Base-by-base conservation (phyloP, 345 rosid species). In the Kernera saxatilis region DNA sequence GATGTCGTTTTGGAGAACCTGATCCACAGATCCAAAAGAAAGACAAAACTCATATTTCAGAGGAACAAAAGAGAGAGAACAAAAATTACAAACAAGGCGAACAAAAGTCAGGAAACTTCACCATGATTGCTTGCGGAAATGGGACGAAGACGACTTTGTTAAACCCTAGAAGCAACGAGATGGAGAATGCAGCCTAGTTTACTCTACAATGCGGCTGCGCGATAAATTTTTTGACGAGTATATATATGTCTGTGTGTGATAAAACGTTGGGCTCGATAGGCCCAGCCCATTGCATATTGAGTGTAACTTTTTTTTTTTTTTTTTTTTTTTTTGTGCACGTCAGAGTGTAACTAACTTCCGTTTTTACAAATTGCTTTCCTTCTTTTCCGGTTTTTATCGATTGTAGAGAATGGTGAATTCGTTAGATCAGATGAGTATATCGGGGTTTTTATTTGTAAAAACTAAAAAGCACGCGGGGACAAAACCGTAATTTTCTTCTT, bases 1-100 rank as follows among this genome's bases (percentile, higher is more conserved):
- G 50, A 84, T 54, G 12, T 84, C 87, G 64, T 84, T 84, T 70
- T 80, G 82, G 25, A 82, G 85, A 68, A 82, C 83, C 83, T 82
- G 35, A 67, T 13, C 25, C 21, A 70, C 14, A 70, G 66, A 68
- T 40, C 72, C 40, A 51, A 53, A 10, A 35, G 0, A 13, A 23
- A 21, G 22, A 41, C 9, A 29, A 6, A 43, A 30, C 13, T 51
- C 11, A 51, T 4, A 8, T 18, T 40, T 14, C 11, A 2, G 18
- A 53, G 5, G 26, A 32, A 25, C 8, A 19, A 7, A 37, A 25
- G 19, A 52, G n/a, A 8, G 6, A 18, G 5, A 22, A 11, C 12
- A 6, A 27, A 45, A 5, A 21, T 10, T 45, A 12, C 3, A 25
- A 45, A 33, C 5, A 40, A 67, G 10, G 51, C 41, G 17, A 15